Evolutionary conservation across 2,329 filamentous ascomycete genomes (phyloP).

Genomic region (Harringtonia lauricola): DNA sequence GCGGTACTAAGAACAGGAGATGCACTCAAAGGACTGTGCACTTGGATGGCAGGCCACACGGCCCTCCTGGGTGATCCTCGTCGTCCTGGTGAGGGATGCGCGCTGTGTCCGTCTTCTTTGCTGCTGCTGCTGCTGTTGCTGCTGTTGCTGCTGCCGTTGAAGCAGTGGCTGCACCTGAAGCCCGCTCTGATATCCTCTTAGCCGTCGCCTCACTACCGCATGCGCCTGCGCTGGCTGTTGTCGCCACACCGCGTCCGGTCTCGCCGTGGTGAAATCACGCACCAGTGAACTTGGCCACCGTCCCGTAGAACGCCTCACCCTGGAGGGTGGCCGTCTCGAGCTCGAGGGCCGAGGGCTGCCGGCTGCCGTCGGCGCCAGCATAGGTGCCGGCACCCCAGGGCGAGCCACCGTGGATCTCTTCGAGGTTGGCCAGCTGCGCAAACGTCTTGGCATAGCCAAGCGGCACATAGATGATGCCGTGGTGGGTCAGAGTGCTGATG

Average conservation of each 20-base stretch:
- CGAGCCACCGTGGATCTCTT: conserved; percentile 74
- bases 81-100: neutral
- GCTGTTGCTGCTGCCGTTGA: neutral
- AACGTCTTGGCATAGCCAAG: conserved; percentile 83
- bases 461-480: conserved; percentile 94
- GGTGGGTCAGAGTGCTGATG: conserved; percentile 81
- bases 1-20: neutral
- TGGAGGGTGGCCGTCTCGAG: conserved; percentile 70
- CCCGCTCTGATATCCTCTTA: neutral
- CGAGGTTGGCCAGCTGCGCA: conserved; percentile 54
- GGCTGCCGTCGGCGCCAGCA: conserved; percentile 65
- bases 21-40: conserved; percentile 1
- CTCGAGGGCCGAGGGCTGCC: conserved; percentile 68
- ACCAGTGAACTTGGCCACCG: conserved; percentile 57
- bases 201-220: neutral
- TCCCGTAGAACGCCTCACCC: conserved; percentile 75
- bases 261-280: conserved; percentile 55
- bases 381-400: conserved; percentile 95
- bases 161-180: neutral
- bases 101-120: neutral
- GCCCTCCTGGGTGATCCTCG: neutral
- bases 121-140: neutral
- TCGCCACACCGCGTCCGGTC: neutral
- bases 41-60: conserved; percentile 1
- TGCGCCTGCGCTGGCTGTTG: neutral